Evolutionary conservation across 257 asterid species (phyloP), one percentile per base, ranked within the genome.

Genomic region (Nicotiana knightiana): DNA sequence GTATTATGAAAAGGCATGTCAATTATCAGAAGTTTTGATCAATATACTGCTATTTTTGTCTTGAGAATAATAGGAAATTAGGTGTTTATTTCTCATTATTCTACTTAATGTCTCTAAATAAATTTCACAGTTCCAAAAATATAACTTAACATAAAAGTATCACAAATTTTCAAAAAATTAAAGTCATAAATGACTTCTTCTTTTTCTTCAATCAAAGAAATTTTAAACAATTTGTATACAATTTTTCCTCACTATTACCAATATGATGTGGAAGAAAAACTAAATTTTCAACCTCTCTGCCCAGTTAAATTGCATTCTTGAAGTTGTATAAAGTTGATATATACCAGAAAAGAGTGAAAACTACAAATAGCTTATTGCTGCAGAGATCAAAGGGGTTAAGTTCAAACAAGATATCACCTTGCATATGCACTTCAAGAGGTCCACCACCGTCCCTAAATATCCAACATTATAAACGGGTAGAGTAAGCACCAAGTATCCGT

Each of bases 341-440:
- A 17, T 11, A 43, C 61, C 66, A 58, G 77, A 54, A 85, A 58
- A 53, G 66, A 85, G 18, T 57, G 21, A 33, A 13, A 65, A 77
- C 48, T 68, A 33, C 43, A 24, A 64, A 82, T 16, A 77, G 55
- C 53, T 3, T 33, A 71, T 21, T 71, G 6, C 0, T 9, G 61
- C 48, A 46, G 48, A 46, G 21, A 71, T 71, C 2, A 46, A 24
- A 46, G 13, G 32, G 26, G 39, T 71, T 48, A 48, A 73, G 43
- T 48, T 73, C 26, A 73, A 73, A 73, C 46, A 78, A 73, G 85
- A 59, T 81, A 75, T 67, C 88, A 96, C 99, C 99, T 96, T 96
- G 97, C 99, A 96, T 53, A 96, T 94, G 91, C 98, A 96, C 89
- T 96, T 96, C 96, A 96, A 83, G 86, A 96, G 88, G 83, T 91